Evolutionary conservation across 1,284 basidiomycete species (phyloP), one percentile per base, ranked within the genome.

Genomic region (Pulveroboletus sp.): DNA sequence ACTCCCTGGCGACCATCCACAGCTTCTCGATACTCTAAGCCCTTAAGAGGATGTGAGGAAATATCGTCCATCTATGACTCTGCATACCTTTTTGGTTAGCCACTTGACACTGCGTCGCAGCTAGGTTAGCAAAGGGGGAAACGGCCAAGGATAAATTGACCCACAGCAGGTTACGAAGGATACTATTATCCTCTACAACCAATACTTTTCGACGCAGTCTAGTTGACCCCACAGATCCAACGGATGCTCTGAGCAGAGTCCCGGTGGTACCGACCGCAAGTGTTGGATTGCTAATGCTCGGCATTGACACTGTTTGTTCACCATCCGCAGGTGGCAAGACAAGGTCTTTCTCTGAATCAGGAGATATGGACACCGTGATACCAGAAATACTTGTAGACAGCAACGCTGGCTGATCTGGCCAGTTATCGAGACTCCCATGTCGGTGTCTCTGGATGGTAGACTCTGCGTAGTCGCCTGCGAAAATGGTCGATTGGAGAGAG

Each of bases 1-100:
- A 97, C 92, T 15, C 93, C 94, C 56, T 92, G 86, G 50, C 84
- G 82, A 9, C 95, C 95, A 66, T 97, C 90, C 3, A 86, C 84
- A 2, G 94, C 93, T 65, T 92, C 87, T 42, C 83, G 78, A 66
- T 81, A 91, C 47, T 91, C 85, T 67, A 89, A 92, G 20, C 89
- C 89, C 87, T 92, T 44, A 3, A 22, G 22, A n/a, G 4, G 38
- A 59, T 25, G 36, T 64, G 31, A 66, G 49, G 43, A 54, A 52
- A 49, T 25, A 33, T 45, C 20, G 25, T 46, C 45, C 3, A 17
- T 54, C 35, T 20, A 18, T 9, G 14, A 54, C 24, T 59, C 49
- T 35, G 49, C 60, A 26, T 51, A 81, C 86, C 71, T 81, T 94
- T 72, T 83, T 87, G 54, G 84, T 81, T 38, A 96, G 77, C 88